Conservation (phyloP, 2,329 filamentous ascomycete species). For the Alternaria conjuncta region DNA sequence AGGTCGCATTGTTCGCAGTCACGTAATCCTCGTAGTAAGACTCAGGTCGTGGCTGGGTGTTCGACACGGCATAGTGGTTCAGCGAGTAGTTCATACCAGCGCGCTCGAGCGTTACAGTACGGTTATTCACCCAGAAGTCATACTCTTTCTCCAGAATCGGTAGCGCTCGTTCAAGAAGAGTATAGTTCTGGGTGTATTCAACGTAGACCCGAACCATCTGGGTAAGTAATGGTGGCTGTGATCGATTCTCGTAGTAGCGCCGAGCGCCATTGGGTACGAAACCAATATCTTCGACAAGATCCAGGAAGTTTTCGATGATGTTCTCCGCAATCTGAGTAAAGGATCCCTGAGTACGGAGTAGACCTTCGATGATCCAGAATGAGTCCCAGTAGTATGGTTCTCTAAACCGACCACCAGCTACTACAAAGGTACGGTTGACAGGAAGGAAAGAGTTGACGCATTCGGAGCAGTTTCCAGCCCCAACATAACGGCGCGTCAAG, state of each 20-base stretch:
- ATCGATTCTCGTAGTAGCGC: slow-evolving; percentile 71
- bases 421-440: slow-evolving; percentile 71
- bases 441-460: slow-evolving; percentile 72
- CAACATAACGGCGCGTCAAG: slow-evolving; percentile 66
- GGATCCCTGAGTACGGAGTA: slow-evolving; percentile 68
- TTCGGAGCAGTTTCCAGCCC: slow-evolving; percentile 56
- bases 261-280: slow-evolving; percentile 74
- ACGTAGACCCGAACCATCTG: slow-evolving; percentile 71
- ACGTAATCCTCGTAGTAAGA: slow-evolving; percentile 70
- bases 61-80: slow-evolving; percentile 66
- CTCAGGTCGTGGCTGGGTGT: slow-evolving; percentile 71
- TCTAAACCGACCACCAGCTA: slow-evolving; percentile 73
- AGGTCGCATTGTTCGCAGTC: slow-evolving; percentile 70
- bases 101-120: slow-evolving; percentile 61
- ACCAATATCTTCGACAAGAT: slow-evolving; percentile 68
- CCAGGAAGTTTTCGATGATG: slow-evolving; percentile 73
- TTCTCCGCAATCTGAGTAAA: slow-evolving; percentile 69
- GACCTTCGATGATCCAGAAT: slow-evolving; percentile 71
- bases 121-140: slow-evolving; percentile 67
- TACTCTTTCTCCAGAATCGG: slow-evolving; percentile 70
- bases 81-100: slow-evolving; percentile 60
- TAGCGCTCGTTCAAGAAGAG: slow-evolving; percentile 65
- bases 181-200: slow-evolving; percentile 68
- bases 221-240: slow-evolving; percentile 69
- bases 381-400: slow-evolving; percentile 77